Conservation (phyloP, 2,329 filamentous ascomycete species). For the Talaromyces sp. region DNA sequence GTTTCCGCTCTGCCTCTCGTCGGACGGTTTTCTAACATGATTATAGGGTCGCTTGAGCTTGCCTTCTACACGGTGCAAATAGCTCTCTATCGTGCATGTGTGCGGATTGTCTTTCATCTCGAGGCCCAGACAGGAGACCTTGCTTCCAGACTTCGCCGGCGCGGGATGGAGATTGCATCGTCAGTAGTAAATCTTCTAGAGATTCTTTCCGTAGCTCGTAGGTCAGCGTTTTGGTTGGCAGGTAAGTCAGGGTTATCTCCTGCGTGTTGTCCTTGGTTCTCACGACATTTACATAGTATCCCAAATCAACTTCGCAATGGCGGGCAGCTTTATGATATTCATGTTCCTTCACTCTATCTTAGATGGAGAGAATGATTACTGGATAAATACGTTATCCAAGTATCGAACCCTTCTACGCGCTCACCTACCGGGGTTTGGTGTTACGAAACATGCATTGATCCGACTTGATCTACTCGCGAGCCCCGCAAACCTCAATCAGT, state of each 20-base stretch:
- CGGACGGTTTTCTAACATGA: background rate
- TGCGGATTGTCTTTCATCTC: constrained; percentile 1
- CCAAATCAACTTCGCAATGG: background rate
- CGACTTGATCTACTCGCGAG: background rate
- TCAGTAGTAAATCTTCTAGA: background rate
- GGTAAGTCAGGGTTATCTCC: background rate
- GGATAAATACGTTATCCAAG: background rate
- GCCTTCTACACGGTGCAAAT: background rate
- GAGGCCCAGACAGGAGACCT: background rate
- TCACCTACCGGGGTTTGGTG: background rate
- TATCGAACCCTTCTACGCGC: background rate
- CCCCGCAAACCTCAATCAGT: background rate
- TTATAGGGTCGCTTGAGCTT: constrained; percentile 2
- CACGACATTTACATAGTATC: constrained; percentile 1
- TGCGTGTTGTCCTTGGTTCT: background rate
- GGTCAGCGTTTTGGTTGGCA: background rate
- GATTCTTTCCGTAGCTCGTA: background rate
- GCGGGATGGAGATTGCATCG: background rate
- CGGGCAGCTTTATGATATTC: constrained; percentile 4
- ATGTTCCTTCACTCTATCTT: background rate
- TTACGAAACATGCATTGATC: constrained; percentile 1
- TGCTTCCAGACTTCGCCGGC: background rate
- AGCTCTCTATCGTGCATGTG: constrained; percentile 2
- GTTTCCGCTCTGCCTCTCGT: background rate
- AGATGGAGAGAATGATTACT: constrained; percentile 2